phyloP scores from a whole-genome alignment of 805 yeast species.

The Lachancea kluyveri region DNA sequence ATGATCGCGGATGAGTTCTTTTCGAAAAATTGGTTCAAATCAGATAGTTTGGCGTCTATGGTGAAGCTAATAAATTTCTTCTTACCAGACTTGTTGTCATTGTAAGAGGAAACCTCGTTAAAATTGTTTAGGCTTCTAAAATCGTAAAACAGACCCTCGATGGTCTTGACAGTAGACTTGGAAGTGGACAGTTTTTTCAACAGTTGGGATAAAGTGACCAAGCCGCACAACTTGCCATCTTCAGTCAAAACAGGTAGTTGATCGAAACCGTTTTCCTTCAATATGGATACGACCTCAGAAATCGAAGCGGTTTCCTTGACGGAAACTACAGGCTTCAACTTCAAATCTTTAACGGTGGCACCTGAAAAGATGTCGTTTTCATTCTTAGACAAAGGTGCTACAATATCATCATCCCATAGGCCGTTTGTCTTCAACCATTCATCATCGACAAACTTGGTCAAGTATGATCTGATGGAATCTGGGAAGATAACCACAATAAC shows the following conservation, averaged over 20 bases:
- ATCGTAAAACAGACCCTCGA: constrained; percentile 49
- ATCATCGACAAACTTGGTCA: constrained; percentile 83
- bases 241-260: constrained; percentile 68
- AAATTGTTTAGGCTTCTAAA: constrained; percentile 65
- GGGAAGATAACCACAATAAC: constrained; percentile 78
- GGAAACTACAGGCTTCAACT: constrained; percentile 75
- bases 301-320: constrained; percentile 56
- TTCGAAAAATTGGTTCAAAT: constrained; percentile 74
- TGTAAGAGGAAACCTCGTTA: constrained; percentile 51
- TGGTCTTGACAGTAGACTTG: constrained; percentile 48
- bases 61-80: constrained; percentile 64
- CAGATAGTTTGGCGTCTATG: constrained; percentile 55
- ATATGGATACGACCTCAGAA: constrained; percentile 57
- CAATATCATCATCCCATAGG: constrained; percentile 51
- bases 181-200: constrained; percentile 60
- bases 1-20: constrained; percentile 79
- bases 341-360: constrained; percentile 61
- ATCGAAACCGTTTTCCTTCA: constrained; percentile 74
- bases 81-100: constrained; percentile 56
- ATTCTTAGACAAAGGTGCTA: constrained; percentile 24
- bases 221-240: constrained; percentile 61
- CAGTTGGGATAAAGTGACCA: constrained; percentile 69
- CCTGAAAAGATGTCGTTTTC: constrained; percentile 41
- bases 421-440: constrained; percentile 84
- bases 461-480: constrained; percentile 79